These are phyloP conservation scores for Malbranchea cinnamomea DNA, from an alignment of 2,329 filamentous ascomycete species.

Conservation along the genomic window DNA sequence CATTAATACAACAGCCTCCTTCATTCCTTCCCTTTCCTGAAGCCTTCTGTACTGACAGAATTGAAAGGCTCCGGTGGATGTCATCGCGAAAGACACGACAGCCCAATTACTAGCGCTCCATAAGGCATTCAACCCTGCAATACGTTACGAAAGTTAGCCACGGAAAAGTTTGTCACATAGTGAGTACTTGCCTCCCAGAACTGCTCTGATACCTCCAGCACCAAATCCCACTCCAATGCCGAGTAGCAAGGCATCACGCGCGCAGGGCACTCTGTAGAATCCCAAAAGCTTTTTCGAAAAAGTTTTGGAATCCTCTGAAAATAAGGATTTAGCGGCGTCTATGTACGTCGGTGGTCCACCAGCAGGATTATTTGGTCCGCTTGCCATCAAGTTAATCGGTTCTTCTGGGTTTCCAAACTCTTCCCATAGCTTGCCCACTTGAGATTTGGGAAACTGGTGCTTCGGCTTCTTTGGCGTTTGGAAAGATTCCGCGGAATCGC, in stretches of 20 bases:
- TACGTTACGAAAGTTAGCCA: slow-evolving; percentile 6
- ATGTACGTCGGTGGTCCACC: slow-evolving; percentile 38
- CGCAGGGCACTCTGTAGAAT: slow-evolving; percentile 70
- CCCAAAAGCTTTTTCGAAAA: too few relatives aligned
- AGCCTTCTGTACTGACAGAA: slow-evolving; percentile 63
- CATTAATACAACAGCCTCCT: slow-evolving; percentile 69
- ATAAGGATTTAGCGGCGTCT: slow-evolving; percentile 30
- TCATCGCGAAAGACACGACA: slow-evolving; percentile 57
- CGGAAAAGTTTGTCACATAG: not conserved
- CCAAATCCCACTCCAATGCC: slow-evolving; percentile 70
- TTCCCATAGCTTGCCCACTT: slow-evolving; percentile 34
- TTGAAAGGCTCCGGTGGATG: slow-evolving; percentile 62
- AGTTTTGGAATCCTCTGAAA: slow-evolving; percentile 39
- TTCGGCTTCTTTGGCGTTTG: slow-evolving; percentile 19
- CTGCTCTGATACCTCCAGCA: slow-evolving; percentile 56
- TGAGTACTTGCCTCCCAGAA: slow-evolving; percentile 51
- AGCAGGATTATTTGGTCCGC: slow-evolving; percentile 43
- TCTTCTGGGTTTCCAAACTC: slow-evolving; percentile 33
- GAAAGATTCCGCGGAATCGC: too few relatives aligned
- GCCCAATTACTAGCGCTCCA: slow-evolving; percentile 70
- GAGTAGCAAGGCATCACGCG: slow-evolving; percentile 64
- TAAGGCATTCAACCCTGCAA: slow-evolving; percentile 37
- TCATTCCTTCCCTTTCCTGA: slow-evolving; percentile 69
- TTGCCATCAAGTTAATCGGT: slow-evolving; percentile 40
- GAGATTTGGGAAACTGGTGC: slow-evolving; percentile 29